Conservation (phyloP, 129 eudicot genomes). For the Mikania micrantha region DNA sequence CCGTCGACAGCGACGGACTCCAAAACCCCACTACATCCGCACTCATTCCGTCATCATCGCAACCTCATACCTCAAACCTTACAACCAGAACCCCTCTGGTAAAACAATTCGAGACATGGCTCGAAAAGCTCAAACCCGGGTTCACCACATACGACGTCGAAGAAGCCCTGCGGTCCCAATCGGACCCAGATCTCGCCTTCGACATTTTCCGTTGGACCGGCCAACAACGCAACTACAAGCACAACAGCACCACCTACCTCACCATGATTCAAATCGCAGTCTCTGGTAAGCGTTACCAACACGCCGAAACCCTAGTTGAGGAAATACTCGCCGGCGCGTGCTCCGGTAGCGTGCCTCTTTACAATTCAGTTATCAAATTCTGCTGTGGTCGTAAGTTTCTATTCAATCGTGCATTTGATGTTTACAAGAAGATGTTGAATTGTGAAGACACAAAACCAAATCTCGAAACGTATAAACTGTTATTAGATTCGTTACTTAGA, state of each 20-base stretch:
- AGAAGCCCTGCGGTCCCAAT: slow-evolving; percentile 55
- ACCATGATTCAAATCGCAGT: slow-evolving; percentile 57
- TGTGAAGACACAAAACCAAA: slow-evolving; percentile 45
- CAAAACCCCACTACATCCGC: background rate
- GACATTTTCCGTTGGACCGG: slow-evolving; percentile 95
- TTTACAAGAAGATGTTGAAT: slow-evolving; percentile 59
- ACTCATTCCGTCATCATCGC: slow-evolving; percentile 8
- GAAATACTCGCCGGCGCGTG: slow-evolving; percentile 82
- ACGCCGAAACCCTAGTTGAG: slow-evolving; percentile 62
- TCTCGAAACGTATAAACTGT: slow-evolving; percentile 58
- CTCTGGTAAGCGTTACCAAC: slow-evolving; percentile 43
- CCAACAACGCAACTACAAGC: slow-evolving; percentile 70
- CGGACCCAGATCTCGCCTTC: slow-evolving; percentile 80
- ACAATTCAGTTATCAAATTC: slow-evolving; percentile 63
- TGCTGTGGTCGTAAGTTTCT: slow-evolving; percentile 55
- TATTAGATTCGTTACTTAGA: slow-evolving; percentile 48
- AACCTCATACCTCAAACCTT: slow-evolving; percentile 7
- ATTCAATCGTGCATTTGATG: slow-evolving; percentile 71
- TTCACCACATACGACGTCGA: slow-evolving; percentile 57
- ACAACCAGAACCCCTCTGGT: slow-evolving; percentile 50
- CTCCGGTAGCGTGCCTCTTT: slow-evolving; percentile 40
- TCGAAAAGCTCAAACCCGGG: slow-evolving; percentile 59
- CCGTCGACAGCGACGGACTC: background rate
- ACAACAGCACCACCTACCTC: slow-evolving; percentile 60
- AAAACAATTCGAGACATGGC: slow-evolving; percentile 68